Conservation (phyloP, 176 grass and related monocot species). For the Thinopyrum elongatum region DNA sequence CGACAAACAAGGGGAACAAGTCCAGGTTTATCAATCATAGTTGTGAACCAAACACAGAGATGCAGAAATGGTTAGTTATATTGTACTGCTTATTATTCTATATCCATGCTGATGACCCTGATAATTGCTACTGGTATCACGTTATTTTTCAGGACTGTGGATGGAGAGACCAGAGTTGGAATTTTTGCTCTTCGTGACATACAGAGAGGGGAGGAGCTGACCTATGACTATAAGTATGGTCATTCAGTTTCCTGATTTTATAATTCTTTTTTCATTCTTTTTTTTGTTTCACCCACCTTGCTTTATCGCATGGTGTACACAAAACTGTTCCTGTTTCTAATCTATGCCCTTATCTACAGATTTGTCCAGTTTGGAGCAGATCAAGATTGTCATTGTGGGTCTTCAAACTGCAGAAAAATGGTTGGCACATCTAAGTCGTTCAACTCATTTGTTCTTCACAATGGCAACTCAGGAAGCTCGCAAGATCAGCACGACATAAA, state of each 20-base stretch:
- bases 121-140: slow-evolving; percentile 32
- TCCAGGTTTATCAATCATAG: slow-evolving; percentile 99
- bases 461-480: slow-evolving; percentile 47
- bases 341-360: slow-evolving; percentile 45
- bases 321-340: slow-evolving; percentile 23
- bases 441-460: slow-evolving; percentile 26
- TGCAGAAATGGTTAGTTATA: slow-evolving; percentile 93
- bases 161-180: slow-evolving; percentile 93
- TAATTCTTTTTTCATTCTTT: background rate
- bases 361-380: slow-evolving; percentile 94
- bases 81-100: slow-evolving; percentile 23
- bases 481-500: slow-evolving; percentile 24
- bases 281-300: background rate
- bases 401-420: slow-evolving; percentile 76
- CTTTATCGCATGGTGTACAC: slow-evolving; percentile 22
- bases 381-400: slow-evolving; percentile 96
- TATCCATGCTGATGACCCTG: slow-evolving; percentile 24
- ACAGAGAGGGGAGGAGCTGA: slow-evolving; percentile 80
- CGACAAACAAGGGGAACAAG: slow-evolving; percentile 89
- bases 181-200: slow-evolving; percentile 87
- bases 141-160: slow-evolving; percentile 70
- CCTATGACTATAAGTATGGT: slow-evolving; percentile 95
- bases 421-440: slow-evolving; percentile 43
- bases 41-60: slow-evolving; percentile 95
- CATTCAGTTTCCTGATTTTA: background rate